Base-by-base conservation (phyloP, 2,329 filamentous ascomycete species). In the Venturia asperata region DNA sequence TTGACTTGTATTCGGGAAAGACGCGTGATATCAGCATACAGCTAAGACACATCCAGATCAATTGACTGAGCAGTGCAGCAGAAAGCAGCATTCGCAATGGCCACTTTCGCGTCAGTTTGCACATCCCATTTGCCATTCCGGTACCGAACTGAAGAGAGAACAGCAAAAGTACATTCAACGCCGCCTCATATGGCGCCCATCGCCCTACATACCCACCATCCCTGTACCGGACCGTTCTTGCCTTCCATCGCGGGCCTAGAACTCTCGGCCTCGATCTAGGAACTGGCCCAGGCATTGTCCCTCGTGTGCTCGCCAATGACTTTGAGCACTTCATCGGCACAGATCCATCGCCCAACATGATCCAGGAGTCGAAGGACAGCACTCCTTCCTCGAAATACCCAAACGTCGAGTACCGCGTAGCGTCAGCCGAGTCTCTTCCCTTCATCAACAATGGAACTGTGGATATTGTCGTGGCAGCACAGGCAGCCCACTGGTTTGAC, bases 401-500 rank as follows among this genome's bases (percentile, higher is more conserved):
- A 6, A 82, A 81, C 61, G 77, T 87, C 64, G 72, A 74, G 0
- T 85, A 83, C 69, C 77, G 73, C 1, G 76, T 81, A 67, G 81
- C 79, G 6, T 73, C 75, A 1, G 83, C 84, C 0, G 85, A 89
- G 70, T 77, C 82, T 64, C 73, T 87, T 3, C 73, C 74, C 0
- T 84, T 82, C 67, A 65, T 87, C 1, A 63, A 71, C 0, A 79
- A 82, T 66, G 75, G 71, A 5, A 79, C 77, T 4, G 72, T 87
- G 1, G 85, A 88, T 71, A 74, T 80, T 68, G 75, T 80, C 1
- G 75, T 79, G 0, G 78, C 80, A 0, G 80, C 76, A 0, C 85
- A 88, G 70, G 80, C 85, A 9, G 84, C 85, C 49, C 86, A 89
- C 71, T 89, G 86, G 86, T 89, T 89, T 72, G 80, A 87, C 71